phyloP scores from a whole-genome alignment of 2,329 filamentous ascomycete species.

The Colletotrichum liaoningense region DNA sequence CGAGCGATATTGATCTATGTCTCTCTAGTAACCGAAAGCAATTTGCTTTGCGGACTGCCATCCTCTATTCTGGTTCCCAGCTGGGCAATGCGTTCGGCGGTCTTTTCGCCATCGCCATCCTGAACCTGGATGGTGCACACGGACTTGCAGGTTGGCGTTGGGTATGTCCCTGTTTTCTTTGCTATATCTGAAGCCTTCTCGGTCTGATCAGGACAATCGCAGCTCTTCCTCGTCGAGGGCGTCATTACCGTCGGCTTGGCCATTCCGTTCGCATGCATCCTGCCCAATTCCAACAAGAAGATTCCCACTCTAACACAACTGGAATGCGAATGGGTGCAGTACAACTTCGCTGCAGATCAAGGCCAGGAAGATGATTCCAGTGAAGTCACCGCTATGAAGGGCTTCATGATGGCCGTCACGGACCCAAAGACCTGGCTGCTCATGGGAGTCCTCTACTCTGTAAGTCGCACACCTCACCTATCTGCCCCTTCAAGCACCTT shows the following conservation, averaged over 20 bases:
- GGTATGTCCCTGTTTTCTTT: conserved; percentile 47
- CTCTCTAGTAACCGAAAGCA: conserved; percentile 45
- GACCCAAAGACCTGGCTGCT: conserved; percentile 52
- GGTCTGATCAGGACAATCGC: rapidly evolving
- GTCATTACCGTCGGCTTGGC: conserved; percentile 35
- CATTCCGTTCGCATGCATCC: conserved; percentile 26
- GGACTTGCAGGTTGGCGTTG: conserved; percentile 70
- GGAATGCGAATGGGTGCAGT: conserved; percentile 36
- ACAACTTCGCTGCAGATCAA: conserved; percentile 33
- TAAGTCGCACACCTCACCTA: conserved; percentile 4
- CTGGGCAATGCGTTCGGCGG: conserved; percentile 49
- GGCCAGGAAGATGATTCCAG: conserved; percentile 30
- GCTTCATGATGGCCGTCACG: conserved; percentile 42
- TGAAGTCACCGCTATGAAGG: conserved; percentile 36
- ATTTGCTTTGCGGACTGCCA: conserved; percentile 46
- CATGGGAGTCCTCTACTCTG: conserved; percentile 44
- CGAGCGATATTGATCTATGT: background rate
- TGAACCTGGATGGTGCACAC: conserved; percentile 74
- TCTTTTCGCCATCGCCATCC: conserved; percentile 47
- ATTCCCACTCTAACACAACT: conserved; percentile 28
- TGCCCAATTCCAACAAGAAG: conserved; percentile 37
- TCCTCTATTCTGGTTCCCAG: conserved; percentile 46
- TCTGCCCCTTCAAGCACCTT: background rate
- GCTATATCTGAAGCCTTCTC: no score
- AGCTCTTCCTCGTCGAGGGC: conserved; percentile 35